phyloP scores from a whole-genome alignment of 257 asterid genomes.

The Buddleja alternifolia region DNA sequence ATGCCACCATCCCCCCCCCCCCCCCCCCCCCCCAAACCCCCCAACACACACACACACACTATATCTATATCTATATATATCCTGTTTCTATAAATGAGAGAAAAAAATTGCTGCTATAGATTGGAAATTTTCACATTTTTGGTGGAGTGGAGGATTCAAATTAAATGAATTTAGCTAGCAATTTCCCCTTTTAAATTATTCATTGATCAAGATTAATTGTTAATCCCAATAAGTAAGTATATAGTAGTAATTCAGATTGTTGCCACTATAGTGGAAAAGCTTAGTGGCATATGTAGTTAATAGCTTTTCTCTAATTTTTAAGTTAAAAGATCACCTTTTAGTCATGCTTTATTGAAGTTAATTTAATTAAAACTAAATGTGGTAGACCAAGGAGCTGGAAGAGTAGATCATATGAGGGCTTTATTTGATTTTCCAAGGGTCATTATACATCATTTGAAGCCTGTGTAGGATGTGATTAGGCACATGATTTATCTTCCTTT shows the following conservation, averaged over 20 bases:
- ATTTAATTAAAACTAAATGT: neutral
- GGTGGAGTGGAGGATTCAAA: too few relatives aligned
- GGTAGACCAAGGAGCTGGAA: slow-evolving; percentile 9
- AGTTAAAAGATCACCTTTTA: neutral
- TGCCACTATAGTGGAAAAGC: too few relatives aligned
- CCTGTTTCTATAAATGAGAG: too few relatives aligned
- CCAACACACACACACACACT: neutral
- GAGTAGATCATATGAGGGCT: neutral
- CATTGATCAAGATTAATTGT: too few relatives aligned
- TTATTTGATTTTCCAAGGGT: neutral
- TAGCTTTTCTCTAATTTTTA: neutral
- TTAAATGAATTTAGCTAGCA: too few relatives aligned
- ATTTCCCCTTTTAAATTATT: too few relatives aligned
- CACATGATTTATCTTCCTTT: slow-evolving; percentile 26
- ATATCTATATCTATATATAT: too few relatives aligned
- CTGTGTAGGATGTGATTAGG: slow-evolving; percentile 27
- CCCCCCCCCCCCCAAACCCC: slow-evolving; percentile 4
- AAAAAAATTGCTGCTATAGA: too few relatives aligned
- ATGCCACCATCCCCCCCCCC: slow-evolving; percentile 8
- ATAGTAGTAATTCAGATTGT: too few relatives aligned
- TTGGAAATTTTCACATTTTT: too few relatives aligned
- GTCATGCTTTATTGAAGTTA: neutral
- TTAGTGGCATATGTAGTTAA: too few relatives aligned
- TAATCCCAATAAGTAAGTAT: too few relatives aligned
- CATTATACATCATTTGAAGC: slow-evolving; percentile 23